Evolutionary conservation across 305 asterid species (phyloP).

Genomic region (Solanum hybrid): DNA sequence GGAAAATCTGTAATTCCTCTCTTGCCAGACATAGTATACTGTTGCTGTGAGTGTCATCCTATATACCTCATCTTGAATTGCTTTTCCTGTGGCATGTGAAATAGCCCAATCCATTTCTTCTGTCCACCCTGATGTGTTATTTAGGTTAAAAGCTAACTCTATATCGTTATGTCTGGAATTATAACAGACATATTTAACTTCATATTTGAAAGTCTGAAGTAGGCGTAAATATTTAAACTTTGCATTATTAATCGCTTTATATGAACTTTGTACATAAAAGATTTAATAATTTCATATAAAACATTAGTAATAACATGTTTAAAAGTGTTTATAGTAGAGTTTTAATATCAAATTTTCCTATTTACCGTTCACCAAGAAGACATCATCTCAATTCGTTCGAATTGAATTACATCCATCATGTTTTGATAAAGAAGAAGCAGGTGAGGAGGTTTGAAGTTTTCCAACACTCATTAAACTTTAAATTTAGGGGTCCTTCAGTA

Average conservation of each 20-base stretch:
- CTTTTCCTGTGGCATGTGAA: too few species aligned
- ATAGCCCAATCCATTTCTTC: too few species aligned
- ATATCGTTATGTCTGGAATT: not conserved
- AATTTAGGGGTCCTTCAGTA: not conserved
- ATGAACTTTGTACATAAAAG: not conserved
- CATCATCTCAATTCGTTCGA: too few species aligned
- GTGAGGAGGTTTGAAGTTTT: not conserved
- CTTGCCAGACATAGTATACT: too few species aligned
- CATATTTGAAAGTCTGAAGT: not conserved
- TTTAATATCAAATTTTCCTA: not conserved
- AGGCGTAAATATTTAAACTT: not conserved
- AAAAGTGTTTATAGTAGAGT: not conserved
- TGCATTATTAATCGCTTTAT: not conserved
- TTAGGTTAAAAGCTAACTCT: not conserved
- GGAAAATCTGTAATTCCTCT: too few species aligned
- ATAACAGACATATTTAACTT: fast-evolving
- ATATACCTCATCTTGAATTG: too few species aligned
- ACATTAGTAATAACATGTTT: not conserved
- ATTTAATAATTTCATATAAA: not conserved
- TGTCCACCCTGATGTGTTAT: not conserved
- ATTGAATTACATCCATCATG: fast-evolving
- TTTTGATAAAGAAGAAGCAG: not conserved
- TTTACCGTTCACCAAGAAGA: not conserved
- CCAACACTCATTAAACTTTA: not conserved
- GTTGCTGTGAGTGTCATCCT: too few species aligned